A percentile compares a stretch with the other conserved stretches of the same genome.
Evolutionary conservation across 192 early-diverging fungal genomes (phyloP).

Genomic region (Chytriomyces confervae): DNA sequence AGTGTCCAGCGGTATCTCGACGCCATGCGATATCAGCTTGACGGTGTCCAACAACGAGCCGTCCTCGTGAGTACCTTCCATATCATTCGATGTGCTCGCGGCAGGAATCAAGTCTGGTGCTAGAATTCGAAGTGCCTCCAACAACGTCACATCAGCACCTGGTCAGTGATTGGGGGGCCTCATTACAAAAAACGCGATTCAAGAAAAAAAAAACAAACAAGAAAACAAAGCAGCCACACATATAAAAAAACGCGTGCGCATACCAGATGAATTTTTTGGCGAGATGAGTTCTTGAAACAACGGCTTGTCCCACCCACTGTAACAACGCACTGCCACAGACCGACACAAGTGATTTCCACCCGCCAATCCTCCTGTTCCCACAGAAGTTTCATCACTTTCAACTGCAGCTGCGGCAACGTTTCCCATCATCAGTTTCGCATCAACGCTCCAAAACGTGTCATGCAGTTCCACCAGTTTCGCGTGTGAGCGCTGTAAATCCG

Average conservation of each 20-base stretch:
- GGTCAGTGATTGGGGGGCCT: too few relatives aligned
- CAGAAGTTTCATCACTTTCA: neutral
- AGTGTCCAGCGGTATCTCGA: slow-evolving; percentile 70
- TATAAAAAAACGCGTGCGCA: slow-evolving; percentile 3
- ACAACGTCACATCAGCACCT: slow-evolving; percentile 38
- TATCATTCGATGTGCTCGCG: neutral
- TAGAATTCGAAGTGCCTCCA: slow-evolving; percentile 26
- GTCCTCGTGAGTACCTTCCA: neutral
- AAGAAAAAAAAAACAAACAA: slow-evolving; percentile 14
- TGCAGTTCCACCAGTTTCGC: slow-evolving; percentile 17
- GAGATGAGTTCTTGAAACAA: slow-evolving; percentile 67
- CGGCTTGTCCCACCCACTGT: slow-evolving; percentile 61
- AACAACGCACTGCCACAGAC: slow-evolving; percentile 65
- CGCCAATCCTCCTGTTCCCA: neutral
- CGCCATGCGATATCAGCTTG: slow-evolving; percentile 67
- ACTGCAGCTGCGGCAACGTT: slow-evolving; percentile 29
- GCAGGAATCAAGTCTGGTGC: slow-evolving; percentile 25
- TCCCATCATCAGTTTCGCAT: slow-evolving; percentile 54
- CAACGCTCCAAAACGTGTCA: slow-evolving; percentile 67
- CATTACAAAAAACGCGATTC: too few relatives aligned
- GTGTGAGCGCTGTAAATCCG: neutral
- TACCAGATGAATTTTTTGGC: slow-evolving; percentile 57
- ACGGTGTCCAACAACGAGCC: neutral
- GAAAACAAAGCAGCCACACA: neutral
- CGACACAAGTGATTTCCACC: slow-evolving; percentile 1